Base-by-base conservation (phyloP, 75 land plant species). In the Picea sitchensis region DNA sequence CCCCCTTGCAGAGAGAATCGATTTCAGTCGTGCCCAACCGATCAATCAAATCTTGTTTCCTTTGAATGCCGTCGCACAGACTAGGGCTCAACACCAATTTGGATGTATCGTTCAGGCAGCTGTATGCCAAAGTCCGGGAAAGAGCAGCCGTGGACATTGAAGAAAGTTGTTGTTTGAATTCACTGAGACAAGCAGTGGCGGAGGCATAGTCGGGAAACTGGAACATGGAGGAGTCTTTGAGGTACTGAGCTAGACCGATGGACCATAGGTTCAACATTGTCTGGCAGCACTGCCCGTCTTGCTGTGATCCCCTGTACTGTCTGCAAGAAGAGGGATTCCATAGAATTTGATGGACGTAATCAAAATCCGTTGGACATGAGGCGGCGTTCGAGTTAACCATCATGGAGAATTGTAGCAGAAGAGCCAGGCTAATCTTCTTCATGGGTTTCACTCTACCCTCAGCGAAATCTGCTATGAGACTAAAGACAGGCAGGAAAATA, bases 191-290 rank as follows among this genome's bases (percentile, higher is more conserved):
- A 15, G 61, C 61, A 59, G 17, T 15, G 15, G 17, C 61, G 17
- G 17, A 18, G 61, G 61, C 61, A 59, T 59, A 14, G 61, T 59
- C 17, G 18, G 61, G 1, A 59, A 59, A 20, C 5, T 59, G 5
- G 17, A 59, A 59, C 18, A 59, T 59, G 3, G 61, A 59, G 17
- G 3, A 0, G 20, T 59, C 61, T 1, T 20, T 17, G 1, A 59
- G 14, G 20, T 14, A 14, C 20, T 59, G 61, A 0, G 61, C 61
- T 14, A 59, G 0, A 0, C 61, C 61, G 1, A 95, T 60, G 13
- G 89, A 93, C 57, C 86, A 82, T 65, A 86, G 76, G 69, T 81
- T 81, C 26, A 89, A 65, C 18, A 89, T 83, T 6, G 91, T 88
- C 41, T 58, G 79, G 82, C 95, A 95, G 85, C 96, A 94, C 13